phyloP scores from a whole-genome alignment of 371 early-diverging fungal species.

The Mortierella sp. region DNA sequence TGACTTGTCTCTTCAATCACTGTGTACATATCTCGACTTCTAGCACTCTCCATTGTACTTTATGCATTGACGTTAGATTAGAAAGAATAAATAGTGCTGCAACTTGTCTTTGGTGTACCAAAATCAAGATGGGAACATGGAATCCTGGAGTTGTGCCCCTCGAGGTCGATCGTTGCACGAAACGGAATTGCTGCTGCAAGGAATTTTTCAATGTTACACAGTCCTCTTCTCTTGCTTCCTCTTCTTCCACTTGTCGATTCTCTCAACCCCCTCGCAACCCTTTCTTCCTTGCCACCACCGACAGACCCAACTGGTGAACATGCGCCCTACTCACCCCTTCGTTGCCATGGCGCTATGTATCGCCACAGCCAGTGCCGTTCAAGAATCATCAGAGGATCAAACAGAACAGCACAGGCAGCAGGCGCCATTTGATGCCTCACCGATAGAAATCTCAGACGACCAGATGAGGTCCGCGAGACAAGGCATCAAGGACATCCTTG shows the following conservation, averaged over 20 bases:
- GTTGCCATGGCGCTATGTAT: constrained; percentile 1
- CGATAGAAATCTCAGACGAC: constrained; percentile 3
- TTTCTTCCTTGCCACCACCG: neutral
- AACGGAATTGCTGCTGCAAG: too few species aligned
- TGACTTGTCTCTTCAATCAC: neutral
- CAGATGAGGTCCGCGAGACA: neutral
- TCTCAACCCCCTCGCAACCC: neutral
- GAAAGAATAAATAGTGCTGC: too few species aligned
- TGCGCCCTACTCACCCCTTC: constrained; percentile 6
- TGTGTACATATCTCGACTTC: neutral
- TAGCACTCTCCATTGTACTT: too few species aligned
- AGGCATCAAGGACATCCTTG: neutral
- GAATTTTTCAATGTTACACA: too few species aligned
- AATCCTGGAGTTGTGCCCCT: too few species aligned
- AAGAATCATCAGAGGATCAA: constrained; percentile 1
- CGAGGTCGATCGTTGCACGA: too few species aligned
- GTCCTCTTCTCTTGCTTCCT: too few species aligned
- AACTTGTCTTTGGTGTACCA: too few species aligned
- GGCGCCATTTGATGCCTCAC: neutral
- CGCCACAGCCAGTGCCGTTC: neutral
- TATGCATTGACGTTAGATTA: too few species aligned
- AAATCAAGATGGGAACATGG: too few species aligned
- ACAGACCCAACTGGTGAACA: neutral
- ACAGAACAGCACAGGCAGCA: constrained; percentile 7
- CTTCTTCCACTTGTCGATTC: too few species aligned